phyloP scores from a whole-genome alignment of 345 rosid genomes.

The Rhizophora mangle region DNA sequence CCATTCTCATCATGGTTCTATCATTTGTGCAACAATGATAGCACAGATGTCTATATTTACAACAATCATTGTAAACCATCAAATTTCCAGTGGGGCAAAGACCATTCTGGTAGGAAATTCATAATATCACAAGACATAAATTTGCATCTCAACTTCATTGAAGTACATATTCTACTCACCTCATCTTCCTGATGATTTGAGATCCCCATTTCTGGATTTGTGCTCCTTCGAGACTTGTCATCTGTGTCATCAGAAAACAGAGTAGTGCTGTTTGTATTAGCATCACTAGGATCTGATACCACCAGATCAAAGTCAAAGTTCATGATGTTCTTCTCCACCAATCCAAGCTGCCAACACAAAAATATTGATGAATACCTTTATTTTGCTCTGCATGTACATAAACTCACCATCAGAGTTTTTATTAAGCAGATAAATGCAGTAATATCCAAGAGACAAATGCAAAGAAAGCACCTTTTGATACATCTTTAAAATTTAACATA shows the following conservation, averaged over 20 bases:
- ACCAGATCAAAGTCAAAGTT: slow-evolving; percentile 80
- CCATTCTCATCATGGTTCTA: background rate
- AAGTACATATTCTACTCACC: slow-evolving; percentile 42
- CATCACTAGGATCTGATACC: slow-evolving; percentile 94
- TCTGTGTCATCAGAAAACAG: slow-evolving; percentile 94
- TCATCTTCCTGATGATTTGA: slow-evolving; percentile 63
- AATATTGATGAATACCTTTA: slow-evolving; percentile 7
- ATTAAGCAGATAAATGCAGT: too few relatives aligned
- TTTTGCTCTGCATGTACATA: background rate
- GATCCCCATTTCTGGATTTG: slow-evolving; percentile 53
- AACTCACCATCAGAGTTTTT: too few relatives aligned
- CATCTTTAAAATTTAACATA: too few relatives aligned
- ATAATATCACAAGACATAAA: background rate
- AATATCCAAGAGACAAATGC: too few relatives aligned
- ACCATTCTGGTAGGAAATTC: background rate
- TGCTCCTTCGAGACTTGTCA: slow-evolving; percentile 64
- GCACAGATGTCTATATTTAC: too few relatives aligned
- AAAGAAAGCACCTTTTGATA: too few relatives aligned
- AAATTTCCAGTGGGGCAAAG: too few relatives aligned
- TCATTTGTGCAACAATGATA: background rate
- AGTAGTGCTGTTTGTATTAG: slow-evolving; percentile 83
- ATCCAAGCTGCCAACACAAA: slow-evolving; percentile 75
- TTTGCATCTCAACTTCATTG: background rate
- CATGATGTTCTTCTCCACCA: slow-evolving; percentile 85
- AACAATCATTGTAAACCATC: too few relatives aligned